These are phyloP conservation scores for Scedosporium apiospermum DNA, from an alignment of 2,329 filamentous ascomycete genomes.

Conservation along the genomic window DNA sequence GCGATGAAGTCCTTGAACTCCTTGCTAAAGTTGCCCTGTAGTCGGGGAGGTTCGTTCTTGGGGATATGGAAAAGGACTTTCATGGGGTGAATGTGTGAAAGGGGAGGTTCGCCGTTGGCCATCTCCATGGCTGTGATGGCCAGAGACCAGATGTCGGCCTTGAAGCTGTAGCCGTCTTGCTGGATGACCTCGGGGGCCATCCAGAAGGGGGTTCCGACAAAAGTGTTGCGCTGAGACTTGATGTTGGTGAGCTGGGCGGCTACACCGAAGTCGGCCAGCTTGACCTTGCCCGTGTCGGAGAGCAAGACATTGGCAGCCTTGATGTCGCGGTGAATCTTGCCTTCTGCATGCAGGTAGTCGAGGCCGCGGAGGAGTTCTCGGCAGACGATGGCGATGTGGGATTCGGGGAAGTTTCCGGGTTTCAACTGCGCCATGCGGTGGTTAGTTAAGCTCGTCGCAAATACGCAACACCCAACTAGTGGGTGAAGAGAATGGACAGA, in stretches of 20 bases:
- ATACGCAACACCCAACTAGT: background rate
- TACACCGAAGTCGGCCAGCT: constrained; percentile 94
- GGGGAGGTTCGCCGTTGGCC: constrained; percentile 79
- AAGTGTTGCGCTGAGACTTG: constrained; percentile 94
- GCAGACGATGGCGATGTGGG: constrained; percentile 88
- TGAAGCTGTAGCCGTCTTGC: constrained; percentile 74
- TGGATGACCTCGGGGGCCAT: constrained; percentile 95
- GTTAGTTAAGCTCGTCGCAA: background rate
- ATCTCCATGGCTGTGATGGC: constrained; percentile 89
- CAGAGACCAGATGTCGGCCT: constrained; percentile 88
- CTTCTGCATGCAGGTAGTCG: constrained; percentile 86
- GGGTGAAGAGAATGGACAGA: constrained; percentile 10
- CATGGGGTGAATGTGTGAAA: constrained; percentile 82
- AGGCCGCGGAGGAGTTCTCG: constrained; percentile 82
- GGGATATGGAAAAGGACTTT: constrained; percentile 88
- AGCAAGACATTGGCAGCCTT: constrained; percentile 94
- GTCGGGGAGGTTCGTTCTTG: constrained; percentile 72
- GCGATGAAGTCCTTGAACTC: constrained; percentile 93
- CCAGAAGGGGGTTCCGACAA: constrained; percentile 95
- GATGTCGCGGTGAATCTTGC: constrained; percentile 94
- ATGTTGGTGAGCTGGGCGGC: constrained; percentile 95
- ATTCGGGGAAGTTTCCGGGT: constrained; percentile 79
- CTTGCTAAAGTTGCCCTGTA: constrained; percentile 78
- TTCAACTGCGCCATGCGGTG: constrained; percentile 52
- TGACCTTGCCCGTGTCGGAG: constrained; percentile 83